Conservation (phyloP, 768 basidiomycete genomes). For the Phylloporus sp. region DNA sequence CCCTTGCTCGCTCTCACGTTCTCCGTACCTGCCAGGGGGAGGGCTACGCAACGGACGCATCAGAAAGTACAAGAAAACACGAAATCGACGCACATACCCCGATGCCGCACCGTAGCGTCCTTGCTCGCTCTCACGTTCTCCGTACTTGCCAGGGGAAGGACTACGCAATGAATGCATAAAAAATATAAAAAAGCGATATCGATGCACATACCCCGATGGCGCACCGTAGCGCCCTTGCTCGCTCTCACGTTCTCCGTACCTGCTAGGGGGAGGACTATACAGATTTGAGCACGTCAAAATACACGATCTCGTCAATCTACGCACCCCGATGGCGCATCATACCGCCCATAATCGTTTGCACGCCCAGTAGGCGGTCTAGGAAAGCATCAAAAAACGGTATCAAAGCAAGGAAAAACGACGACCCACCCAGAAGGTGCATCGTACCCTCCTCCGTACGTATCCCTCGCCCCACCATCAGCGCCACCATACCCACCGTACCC, state of each 20-base stretch:
- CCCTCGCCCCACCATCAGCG: neutral
- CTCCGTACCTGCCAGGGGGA: neutral
- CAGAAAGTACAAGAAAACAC: neutral
- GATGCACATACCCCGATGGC: slow-evolving; percentile 5
- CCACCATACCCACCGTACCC: neutral
- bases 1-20: neutral
- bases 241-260: neutral
- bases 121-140: neutral
- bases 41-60: neutral
- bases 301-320: neutral
- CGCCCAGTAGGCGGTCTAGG: too few species aligned
- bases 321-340: neutral
- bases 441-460: neutral
- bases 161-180: neutral
- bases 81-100: neutral
- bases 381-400: too few species aligned
- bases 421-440: slow-evolving; percentile 2
- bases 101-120: slow-evolving; percentile 7
- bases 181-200: too few species aligned
- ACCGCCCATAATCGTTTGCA: too few species aligned
- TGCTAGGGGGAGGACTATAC: slow-evolving; percentile 8
- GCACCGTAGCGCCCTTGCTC: slow-evolving; percentile 8
- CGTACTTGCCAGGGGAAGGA: slow-evolving; percentile 7
- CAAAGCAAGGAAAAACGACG: too few species aligned
- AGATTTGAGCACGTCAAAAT: neutral